A percentile compares a stretch with the other conserved stretches of the same genome.
phyloP scores from a whole-genome alignment of 768 basidiomycete genomes.

The Podaxis sp. region DNA sequence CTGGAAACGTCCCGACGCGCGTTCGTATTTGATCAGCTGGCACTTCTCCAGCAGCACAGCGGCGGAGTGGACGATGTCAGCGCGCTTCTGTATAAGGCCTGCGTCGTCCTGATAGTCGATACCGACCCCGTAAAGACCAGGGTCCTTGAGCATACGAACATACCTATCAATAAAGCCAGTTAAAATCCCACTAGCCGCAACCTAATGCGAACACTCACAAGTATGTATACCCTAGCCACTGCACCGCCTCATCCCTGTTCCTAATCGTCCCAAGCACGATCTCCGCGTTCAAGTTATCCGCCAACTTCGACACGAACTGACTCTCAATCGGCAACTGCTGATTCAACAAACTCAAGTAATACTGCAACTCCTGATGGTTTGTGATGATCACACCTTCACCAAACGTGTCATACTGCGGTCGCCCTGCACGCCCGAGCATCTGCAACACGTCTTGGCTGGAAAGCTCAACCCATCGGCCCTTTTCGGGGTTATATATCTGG shows the following conservation, averaged over 20 bases:
- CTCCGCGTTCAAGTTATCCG: conserved; percentile 97
- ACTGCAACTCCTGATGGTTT: conserved; percentile 95
- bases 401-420: conserved; percentile 95
- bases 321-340: conserved; percentile 97
- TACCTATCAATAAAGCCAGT: conserved; percentile 51
- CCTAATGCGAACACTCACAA: conserved; percentile 43
- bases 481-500: conserved; percentile 98
- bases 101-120: conserved; percentile 85
- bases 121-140: conserved; percentile 83
- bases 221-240: conserved; percentile 96
- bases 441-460: conserved; percentile 96
- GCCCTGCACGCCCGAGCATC: conserved; percentile 97
- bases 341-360: conserved; percentile 92
- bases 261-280: conserved; percentile 89
- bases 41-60: conserved; percentile 94
- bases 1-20: conserved; percentile 83
- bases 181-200: not conserved
- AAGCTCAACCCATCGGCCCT: conserved; percentile 96
- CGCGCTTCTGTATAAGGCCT: conserved; percentile 76
- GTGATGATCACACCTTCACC: conserved; percentile 99
- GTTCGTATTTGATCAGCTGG: conserved; percentile 91
- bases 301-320: conserved; percentile 89
- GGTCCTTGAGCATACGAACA: conserved; percentile 91
- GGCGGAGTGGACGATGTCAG: conserved; percentile 91
- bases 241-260: conserved; percentile 95